Conservation (phyloP, 1,284 basidiomycete species). For the Austroboletus olivaceoglutinosus region DNA sequence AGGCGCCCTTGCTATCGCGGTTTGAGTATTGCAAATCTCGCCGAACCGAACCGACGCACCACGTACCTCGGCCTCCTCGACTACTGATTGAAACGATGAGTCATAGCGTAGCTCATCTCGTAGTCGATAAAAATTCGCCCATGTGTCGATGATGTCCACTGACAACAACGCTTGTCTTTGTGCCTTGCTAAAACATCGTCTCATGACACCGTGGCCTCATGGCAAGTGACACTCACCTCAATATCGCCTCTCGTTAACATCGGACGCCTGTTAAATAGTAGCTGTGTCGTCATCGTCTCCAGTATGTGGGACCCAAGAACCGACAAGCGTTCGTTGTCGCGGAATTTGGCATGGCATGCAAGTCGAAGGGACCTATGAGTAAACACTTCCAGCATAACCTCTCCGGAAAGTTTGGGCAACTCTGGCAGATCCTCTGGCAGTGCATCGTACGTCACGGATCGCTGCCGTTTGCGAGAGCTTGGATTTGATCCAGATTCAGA, state of each 20-base stretch:
- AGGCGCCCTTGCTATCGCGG: conserved; percentile 46
- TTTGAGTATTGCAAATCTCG: conserved; percentile 18
- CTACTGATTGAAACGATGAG: conserved; percentile 38
- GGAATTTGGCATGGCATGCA: conserved; percentile 42
- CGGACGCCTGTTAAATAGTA: conserved; percentile 55
- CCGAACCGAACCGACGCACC: conserved; percentile 13
- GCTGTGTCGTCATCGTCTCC: conserved; percentile 47
- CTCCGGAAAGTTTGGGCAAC: conserved; percentile 45
- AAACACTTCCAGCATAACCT: conserved; percentile 61
- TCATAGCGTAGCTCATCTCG: conserved; percentile 58
- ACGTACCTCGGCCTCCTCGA: conserved; percentile 50
- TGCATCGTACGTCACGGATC: conserved; percentile 31
- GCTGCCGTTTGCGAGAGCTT: conserved; percentile 32
- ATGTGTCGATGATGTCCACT: conserved; percentile 49
- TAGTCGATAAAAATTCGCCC: conserved; percentile 58
- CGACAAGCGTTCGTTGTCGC: conserved; percentile 59
- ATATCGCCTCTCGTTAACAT: conserved; percentile 49
- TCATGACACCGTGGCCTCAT: conserved; percentile 16
- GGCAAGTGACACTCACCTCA: conserved; percentile 38
- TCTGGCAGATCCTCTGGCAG: conserved; percentile 35
- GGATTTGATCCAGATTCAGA: conserved; percentile 27
- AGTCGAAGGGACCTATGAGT: conserved; percentile 63
- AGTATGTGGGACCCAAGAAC: conserved; percentile 53
- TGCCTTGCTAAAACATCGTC: conserved; percentile 34
- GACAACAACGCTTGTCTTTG: conserved; percentile 39